A percentile compares a stretch with the other conserved stretches of the same genome.
These are phyloP conservation scores for Thelephora terrestris DNA, from an alignment of 1,284 basidiomycete genomes.

Conservation along the genomic window DNA sequence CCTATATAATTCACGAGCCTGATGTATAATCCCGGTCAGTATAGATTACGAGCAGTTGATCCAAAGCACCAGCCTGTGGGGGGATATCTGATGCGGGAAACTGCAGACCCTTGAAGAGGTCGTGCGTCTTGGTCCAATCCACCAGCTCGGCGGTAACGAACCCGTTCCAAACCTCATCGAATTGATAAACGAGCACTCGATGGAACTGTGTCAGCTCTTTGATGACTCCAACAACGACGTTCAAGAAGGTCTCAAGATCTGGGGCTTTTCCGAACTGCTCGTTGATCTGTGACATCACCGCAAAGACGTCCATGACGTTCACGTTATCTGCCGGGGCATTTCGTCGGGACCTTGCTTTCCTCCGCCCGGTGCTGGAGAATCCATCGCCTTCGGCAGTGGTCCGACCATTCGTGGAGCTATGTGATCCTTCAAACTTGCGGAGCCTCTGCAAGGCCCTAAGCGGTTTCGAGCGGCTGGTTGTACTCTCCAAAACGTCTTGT, in stretches of 20 bases:
- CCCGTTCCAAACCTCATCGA: constrained; percentile 65
- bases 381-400: constrained; percentile 10
- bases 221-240: constrained; percentile 72
- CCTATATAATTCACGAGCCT: constrained; percentile 22
- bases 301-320: constrained; percentile 75
- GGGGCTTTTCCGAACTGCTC: constrained; percentile 70
- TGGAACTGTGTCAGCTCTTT: constrained; percentile 82
- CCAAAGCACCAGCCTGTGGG: constrained; percentile 32
- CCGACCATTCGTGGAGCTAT: neutral
- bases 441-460: constrained; percentile 67
- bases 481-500: constrained; percentile 66
- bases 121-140: constrained; percentile 74
- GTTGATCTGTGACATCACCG: constrained; percentile 77
- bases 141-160: constrained; percentile 80
- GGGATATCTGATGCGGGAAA: constrained; percentile 58
- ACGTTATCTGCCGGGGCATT: constrained; percentile 26
- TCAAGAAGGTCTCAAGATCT: constrained; percentile 66
- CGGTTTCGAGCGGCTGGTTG: constrained; percentile 64
- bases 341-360: constrained; percentile 10
- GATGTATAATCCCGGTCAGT: neutral
- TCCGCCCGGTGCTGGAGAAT: constrained; percentile 10
- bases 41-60: neutral
- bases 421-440: constrained; percentile 33
- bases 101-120: constrained; percentile 68
- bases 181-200: constrained; percentile 84